Base-by-base conservation (phyloP, 2,329 filamentous ascomycete species). In the Colletotrichum tofieldiae region DNA sequence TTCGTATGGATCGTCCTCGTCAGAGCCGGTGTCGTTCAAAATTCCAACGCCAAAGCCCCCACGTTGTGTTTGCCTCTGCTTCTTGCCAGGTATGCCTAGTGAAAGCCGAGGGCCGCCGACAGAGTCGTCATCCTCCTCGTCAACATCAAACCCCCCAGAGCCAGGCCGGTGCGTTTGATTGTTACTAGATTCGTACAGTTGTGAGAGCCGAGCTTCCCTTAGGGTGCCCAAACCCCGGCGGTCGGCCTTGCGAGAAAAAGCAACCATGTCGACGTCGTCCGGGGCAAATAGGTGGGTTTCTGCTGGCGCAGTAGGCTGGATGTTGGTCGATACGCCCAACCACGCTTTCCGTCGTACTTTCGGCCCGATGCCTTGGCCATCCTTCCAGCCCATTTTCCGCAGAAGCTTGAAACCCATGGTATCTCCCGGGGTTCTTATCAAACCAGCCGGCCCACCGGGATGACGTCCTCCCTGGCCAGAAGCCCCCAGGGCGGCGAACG, bases 321-420 rank as follows among this genome's bases (percentile, higher is more conserved):
- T 86, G 1, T 86, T 55, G 4, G 29, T 37, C n/a, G 59, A 52
- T 39, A 81, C 87, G 64, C 89, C 93, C 18, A 96, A 86, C 59
- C 92, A 88, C 47, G 95, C 94, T 79, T 87, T 88, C 60, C 96
- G 89, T 65, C 91, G 90, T 43, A 98, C 85, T 81, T 94, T 98
- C 29, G 95, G 94, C 0, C 96, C 96, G 73, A 98, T 91, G 4
- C 96, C 96, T 81, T 98, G 95, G 0, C 95, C 96, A 74, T 96
- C 93, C 77, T 93, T 93, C 96, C 96, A 99, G 20, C 96, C 96
- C 96, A 99, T 98, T 78, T 89, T 93, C 79, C 93, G 94, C 71
- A 98, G 84, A 20, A 99, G 85, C 79, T 93, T 95, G 18, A 93
- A 87, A 1, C 96, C 96, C 87, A 97, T 94, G 0, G 94, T 97